A percentile compares a stretch with the other conserved stretches of the same genome.
These are phyloP conservation scores for Punctularia strigosozonata DNA, from an alignment of 768 basidiomycete species.

Conservation along the genomic window DNA sequence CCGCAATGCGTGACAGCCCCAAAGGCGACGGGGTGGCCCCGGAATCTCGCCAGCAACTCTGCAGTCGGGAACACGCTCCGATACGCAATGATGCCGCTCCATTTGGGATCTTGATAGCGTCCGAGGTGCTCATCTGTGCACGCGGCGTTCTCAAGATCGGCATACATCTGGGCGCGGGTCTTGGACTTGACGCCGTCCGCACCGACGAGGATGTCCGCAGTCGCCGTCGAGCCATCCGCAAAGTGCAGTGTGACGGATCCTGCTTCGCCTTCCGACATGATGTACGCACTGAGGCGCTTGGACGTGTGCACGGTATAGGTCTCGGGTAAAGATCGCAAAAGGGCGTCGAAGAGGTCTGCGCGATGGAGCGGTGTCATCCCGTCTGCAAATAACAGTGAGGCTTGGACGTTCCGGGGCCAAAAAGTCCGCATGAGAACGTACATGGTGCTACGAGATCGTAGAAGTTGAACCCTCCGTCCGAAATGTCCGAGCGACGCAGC, in stretches of 20 bases:
- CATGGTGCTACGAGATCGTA: slow-evolving; percentile 12
- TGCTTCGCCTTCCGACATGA: background rate
- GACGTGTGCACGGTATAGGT: slow-evolving; percentile 10
- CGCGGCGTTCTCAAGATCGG: background rate
- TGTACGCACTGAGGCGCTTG: slow-evolving; percentile 12
- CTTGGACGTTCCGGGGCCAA: background rate
- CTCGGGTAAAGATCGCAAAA: slow-evolving; percentile 10
- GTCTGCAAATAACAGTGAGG: slow-evolving; percentile 3
- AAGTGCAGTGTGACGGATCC: slow-evolving; percentile 7
- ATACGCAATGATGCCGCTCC: slow-evolving; percentile 16
- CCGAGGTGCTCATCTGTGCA: background rate
- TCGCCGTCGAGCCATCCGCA: slow-evolving; percentile 11
- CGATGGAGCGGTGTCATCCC: slow-evolving; percentile 15
- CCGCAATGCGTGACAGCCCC: slow-evolving; percentile 10
- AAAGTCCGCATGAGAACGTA: slow-evolving; percentile 4
- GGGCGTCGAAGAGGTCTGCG: slow-evolving; percentile 14
- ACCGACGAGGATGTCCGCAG: slow-evolving; percentile 15
- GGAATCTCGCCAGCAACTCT: slow-evolving; percentile 7
- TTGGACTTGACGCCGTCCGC: slow-evolving; percentile 17
- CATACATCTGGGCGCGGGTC: slow-evolving; percentile 12
- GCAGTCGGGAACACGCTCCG: slow-evolving; percentile 14
- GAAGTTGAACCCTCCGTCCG: slow-evolving; percentile 10
- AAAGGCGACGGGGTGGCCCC: slow-evolving; percentile 7
- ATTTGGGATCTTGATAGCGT: slow-evolving; percentile 8
- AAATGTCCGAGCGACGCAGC: slow-evolving; percentile 12